Evolutionary conservation across 495 filamentous ascomycete species (phyloP), one percentile per base, ranked within the genome.

Genomic region (Diplogelasinospora grovesii): DNA sequence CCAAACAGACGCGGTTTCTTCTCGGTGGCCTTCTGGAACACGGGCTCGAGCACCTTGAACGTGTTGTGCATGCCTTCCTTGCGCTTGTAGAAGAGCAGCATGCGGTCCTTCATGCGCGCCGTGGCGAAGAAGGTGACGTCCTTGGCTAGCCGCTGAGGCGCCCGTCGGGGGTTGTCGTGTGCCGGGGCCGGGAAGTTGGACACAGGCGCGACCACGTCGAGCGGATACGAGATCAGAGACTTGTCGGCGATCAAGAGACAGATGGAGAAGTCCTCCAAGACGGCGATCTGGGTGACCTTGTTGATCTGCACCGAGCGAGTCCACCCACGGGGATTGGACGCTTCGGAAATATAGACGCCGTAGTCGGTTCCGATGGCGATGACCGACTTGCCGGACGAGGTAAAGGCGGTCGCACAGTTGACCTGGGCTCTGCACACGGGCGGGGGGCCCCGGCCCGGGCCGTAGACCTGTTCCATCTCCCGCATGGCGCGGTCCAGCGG

Each of bases 121-220:
- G 86, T 87, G 5, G 88, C 86, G 60, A 97, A 97, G 73, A 97
- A 97, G 22, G 89, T 82, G 10, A 98, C 89, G 63, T 97, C 92
- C 42, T 87, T 81, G 29, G 88, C 93, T 22, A 98, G 69, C 50
- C 93, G 89, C 57, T 96, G 90, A 1, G 93, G 92, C 3, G 90
- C 87, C 37, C 81, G 76, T 15, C 84, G 77, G 10, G 69, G 68
- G 40, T 68, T 78, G 50, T 89, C 85, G 43, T 73, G 73, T 7
- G 71, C 61, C 11, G 79, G 73, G 4, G 73, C 62, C 0, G 75
- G 60, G 34, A 74, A 75, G 35, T 82, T 81, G 29, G 78, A 83
- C 5, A 77, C 64, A 0, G 89, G 85, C 39, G 86, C 84, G 2
- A 97, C 77, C 22, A 86, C 79, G 55, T 98, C 92, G 14, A 98